Conservation (phyloP, 2,329 filamentous ascomycete genomes). For the Ceratocystis smalleyi region DNA sequence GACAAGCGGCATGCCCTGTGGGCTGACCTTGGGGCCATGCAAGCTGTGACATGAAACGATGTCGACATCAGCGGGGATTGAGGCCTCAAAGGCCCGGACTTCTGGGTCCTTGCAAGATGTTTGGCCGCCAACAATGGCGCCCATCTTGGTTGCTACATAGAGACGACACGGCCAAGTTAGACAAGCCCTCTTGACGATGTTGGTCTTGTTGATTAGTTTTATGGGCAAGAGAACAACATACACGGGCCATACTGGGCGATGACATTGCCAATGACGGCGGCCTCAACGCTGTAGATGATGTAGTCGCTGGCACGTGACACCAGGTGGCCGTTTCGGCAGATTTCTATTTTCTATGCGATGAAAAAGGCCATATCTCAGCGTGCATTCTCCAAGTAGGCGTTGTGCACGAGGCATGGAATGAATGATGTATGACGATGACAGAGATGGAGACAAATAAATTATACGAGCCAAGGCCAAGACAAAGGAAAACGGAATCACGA, state of each 20-base stretch:
- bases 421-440: slow-evolving; percentile 11
- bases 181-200: slow-evolving; percentile 13
- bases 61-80: slow-evolving; percentile 75
- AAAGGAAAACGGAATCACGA: slow-evolving; percentile 19
- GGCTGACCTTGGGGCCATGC: slow-evolving; percentile 80
- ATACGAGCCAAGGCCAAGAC: slow-evolving; percentile 5
- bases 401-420: background rate
- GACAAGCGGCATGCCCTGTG: slow-evolving; percentile 78
- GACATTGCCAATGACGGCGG: slow-evolving; percentile 72
- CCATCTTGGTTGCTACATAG: slow-evolving; percentile 68
- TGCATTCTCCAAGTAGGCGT: slow-evolving; percentile 19
- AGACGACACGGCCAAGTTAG: background rate
- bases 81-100: slow-evolving; percentile 78
- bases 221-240: slow-evolving; percentile 31
- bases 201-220: background rate
- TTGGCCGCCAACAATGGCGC: slow-evolving; percentile 90
- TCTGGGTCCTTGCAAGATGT: slow-evolving; percentile 97
- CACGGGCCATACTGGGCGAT: slow-evolving; percentile 84
- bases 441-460: slow-evolving; percentile 17
- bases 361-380: slow-evolving; percentile 36
- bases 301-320: slow-evolving; percentile 95
- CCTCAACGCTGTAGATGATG: slow-evolving; percentile 97
- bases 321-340: slow-evolving; percentile 84
- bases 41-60: slow-evolving; percentile 95
- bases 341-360: slow-evolving; percentile 53